These are phyloP conservation scores for Fulvia fulva DNA, from an alignment of 2,329 filamentous ascomycete species.

Conservation along the genomic window DNA sequence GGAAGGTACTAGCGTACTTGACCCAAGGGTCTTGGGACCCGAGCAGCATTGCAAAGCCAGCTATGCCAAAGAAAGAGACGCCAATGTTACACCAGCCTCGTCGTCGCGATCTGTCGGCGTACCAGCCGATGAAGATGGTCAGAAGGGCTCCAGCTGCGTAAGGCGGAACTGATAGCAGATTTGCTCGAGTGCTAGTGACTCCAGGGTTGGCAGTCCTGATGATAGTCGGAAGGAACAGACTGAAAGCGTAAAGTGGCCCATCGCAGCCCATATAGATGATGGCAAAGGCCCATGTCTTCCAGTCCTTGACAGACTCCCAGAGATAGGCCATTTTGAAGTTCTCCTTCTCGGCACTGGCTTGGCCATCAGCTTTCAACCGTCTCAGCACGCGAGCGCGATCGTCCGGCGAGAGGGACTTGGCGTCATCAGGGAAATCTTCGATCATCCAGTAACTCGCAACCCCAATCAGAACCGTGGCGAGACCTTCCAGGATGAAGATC, in stretches of 20 bases:
- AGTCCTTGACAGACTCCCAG: conserved; percentile 69
- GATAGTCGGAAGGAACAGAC: conserved; percentile 75
- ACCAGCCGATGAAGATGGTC: conserved; percentile 66
- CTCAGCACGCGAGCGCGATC: conserved; percentile 70
- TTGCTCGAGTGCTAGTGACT: conserved; percentile 59
- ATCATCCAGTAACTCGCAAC: conserved; percentile 71
- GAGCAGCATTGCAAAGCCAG: conserved; percentile 77
- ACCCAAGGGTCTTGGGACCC: conserved; percentile 58
- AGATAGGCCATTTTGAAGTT: conserved; percentile 70
- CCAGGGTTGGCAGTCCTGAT: conserved; percentile 51
- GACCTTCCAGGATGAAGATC: conserved; percentile 50
- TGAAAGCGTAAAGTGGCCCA: conserved; percentile 70
- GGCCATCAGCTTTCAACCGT: conserved; percentile 66
- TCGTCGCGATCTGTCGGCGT: conserved; percentile 69
- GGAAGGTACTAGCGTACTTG: conserved; percentile 78
- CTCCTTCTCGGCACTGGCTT: conserved; percentile 70
- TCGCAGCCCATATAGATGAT: conserved; percentile 74
- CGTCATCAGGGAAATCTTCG: conserved; percentile 72
- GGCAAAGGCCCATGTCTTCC: conserved; percentile 76
- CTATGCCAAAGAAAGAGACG: conserved; percentile 65
- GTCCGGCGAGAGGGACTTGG: conserved; percentile 61
- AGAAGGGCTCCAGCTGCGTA: conserved; percentile 68
- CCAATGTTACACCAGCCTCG: conserved; percentile 78
- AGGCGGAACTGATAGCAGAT: conserved; percentile 70
- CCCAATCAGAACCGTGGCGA: conserved; percentile 66